Base-by-base conservation (phyloP, 306 rosid species). In the Styphnolobium japonicum region DNA sequence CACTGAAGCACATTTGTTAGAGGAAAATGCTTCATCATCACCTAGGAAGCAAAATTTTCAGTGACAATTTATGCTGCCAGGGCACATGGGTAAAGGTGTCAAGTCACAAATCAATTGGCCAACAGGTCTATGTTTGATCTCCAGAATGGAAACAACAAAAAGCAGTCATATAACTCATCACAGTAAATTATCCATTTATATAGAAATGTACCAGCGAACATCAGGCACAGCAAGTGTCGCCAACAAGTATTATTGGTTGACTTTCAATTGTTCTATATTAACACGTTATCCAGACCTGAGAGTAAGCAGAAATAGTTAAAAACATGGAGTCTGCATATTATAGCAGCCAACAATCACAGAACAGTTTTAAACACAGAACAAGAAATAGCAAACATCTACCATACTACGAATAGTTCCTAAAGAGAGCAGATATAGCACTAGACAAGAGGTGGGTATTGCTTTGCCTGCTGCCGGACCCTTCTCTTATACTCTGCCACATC, bases 381-480 rank as follows among this genome's bases (percentile, higher is more conserved):
- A 67, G 64, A 77, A 78, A 82, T 52, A 34, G 83, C 58, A 82
- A 77, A 84, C 79, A 52, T 55, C 85, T 84, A 82, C 80, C 86
- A 84, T 55, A 64, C 75, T 76, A 72, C 56, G 36, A 42, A 70
- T 11, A 79, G 61, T 80, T 71, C 81, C 78, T 75, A 63, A 27
- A 65, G 42, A 36, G 80, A 42, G 71, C 84, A 57, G 67, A 74
- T 23, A 77, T 69, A 71, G 79, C 84, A 70, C 85, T 81, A 94
- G 82, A 94, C 87, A 64, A 94, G 76, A 69, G 97, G 82, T 37
- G 97, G 97, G 80, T 89, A 94, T 78, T 89, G 97, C 89, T 90
- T 94, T 36, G 98, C 89, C 89, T 94, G 97, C 84, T 82, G 97
- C 67, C 94, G 87, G 53, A 94, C 97, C 75, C 97, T 86, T 88